Conservation (phyloP, 2,329 filamentous ascomycete genomes). For the Daldinia sp. region DNA sequence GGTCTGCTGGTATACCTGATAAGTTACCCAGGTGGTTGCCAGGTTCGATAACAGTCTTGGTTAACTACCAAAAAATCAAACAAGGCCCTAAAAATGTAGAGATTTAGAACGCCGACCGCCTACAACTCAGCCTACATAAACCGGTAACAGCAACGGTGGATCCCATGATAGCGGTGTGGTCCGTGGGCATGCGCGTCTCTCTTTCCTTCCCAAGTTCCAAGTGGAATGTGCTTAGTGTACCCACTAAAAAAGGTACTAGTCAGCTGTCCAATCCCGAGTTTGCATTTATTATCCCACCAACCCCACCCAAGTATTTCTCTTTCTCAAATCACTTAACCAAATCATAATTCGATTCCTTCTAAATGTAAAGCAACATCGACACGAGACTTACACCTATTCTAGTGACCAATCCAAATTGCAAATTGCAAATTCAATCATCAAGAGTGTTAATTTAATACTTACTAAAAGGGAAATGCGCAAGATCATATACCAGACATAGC, state of each 20-base stretch:
- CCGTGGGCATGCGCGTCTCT: conserved; percentile 1
- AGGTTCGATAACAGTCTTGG: neutral
- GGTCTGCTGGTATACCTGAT: too few species aligned
- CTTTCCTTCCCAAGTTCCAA: neutral
- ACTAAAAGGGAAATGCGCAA: conserved; percentile 19
- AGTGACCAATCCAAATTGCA: neutral
- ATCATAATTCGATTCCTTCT: conserved; percentile 10
- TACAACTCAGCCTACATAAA: neutral
- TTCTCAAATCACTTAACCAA: conserved; percentile 15
- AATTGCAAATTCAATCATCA: neutral
- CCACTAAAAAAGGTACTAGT: neutral
- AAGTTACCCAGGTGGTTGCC: neutral
- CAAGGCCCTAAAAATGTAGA: neutral
- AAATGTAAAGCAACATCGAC: neutral
- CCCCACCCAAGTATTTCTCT: conserved; percentile 19
- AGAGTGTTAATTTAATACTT: neutral
- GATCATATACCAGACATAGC: conserved; percentile 25
- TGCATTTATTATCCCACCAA: conserved; percentile 30
- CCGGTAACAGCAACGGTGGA: too few species aligned
- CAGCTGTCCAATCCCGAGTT: neutral
- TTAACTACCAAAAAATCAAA: too few species aligned
- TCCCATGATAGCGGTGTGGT: neutral
- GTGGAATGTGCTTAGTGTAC: too few species aligned
- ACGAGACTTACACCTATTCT: neutral
- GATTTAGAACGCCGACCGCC: neutral